Conservation (phyloP, 306 rosid species). For the Corylus americana region DNA sequence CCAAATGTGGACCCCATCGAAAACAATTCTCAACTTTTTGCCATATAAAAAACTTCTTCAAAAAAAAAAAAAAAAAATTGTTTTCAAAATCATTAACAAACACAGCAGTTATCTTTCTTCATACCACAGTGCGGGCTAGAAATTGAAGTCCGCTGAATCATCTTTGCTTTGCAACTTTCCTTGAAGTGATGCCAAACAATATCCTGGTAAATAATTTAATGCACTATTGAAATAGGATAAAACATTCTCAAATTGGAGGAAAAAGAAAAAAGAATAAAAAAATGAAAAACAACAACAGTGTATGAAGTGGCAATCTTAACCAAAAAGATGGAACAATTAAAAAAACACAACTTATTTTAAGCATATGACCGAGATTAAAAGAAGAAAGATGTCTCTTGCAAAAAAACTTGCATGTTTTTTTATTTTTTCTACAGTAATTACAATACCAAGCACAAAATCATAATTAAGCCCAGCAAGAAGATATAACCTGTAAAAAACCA, state of each 20-base stretch:
- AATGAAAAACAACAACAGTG: background rate
- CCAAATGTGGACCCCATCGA: no score
- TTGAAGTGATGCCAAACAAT: slow-evolving; percentile 59
- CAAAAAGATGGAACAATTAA: background rate
- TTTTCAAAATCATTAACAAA: background rate
- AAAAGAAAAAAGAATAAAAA: no score
- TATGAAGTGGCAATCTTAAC: background rate
- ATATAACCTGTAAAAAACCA: background rate
- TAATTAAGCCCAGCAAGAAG: background rate
- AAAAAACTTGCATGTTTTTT: background rate
- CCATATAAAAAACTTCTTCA: no score
- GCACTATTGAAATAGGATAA: background rate
- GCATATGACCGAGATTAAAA: background rate
- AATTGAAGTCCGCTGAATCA: slow-evolving; percentile 62
- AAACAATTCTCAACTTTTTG: no score
- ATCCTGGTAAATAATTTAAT: slow-evolving; percentile 45
- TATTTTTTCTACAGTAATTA: background rate
- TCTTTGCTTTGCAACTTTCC: slow-evolving; percentile 70
- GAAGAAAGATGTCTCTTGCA: background rate
- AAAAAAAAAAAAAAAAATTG: no score
- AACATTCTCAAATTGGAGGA: background rate
- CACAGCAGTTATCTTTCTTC: slow-evolving; percentile 9
- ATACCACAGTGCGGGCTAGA: slow-evolving; percentile 55
- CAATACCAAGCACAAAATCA: slow-evolving; percentile 1
- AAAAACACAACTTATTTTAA: background rate